These are phyloP conservation scores for Penicillium sp. DNA, from an alignment of 2,329 filamentous ascomycete genomes.

Conservation along the genomic window DNA sequence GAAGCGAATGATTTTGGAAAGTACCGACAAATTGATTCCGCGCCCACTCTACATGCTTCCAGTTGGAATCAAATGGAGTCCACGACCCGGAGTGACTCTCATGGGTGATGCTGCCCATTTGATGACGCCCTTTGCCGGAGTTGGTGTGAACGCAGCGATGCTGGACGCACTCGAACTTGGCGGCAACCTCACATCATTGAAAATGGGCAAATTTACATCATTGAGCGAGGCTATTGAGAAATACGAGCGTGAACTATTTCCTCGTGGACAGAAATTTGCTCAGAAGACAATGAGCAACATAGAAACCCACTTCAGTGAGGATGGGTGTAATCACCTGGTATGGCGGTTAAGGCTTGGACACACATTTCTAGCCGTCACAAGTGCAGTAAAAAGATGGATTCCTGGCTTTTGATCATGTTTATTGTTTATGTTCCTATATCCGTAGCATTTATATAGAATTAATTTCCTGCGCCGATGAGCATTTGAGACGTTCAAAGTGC, in stretches of 20 bases:
- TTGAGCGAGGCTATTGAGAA: background rate
- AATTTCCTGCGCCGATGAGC: no score
- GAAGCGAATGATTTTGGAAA: constrained; percentile 36
- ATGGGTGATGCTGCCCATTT: constrained; percentile 10
- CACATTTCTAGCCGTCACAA: background rate
- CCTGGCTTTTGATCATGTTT: background rate
- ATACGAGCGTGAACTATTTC: background rate
- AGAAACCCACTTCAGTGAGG: background rate
- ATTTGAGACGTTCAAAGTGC: no score
- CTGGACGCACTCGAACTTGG: background rate
- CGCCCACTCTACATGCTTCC: constrained; percentile 6
- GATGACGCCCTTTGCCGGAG: constrained; percentile 18
- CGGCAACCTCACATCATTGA: background rate
- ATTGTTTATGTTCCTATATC: no score
- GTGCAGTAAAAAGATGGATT: background rate
- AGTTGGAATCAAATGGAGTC: background rate
- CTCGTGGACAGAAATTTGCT: background rate
- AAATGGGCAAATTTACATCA: background rate
- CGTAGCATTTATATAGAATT: no score
- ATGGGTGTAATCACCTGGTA: background rate
- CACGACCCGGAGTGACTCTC: constrained; percentile 1
- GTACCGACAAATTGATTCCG: constrained; percentile 35
- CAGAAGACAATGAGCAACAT: background rate
- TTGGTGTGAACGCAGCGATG: constrained; percentile 20
- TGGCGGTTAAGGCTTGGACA: background rate